phyloP scores from a whole-genome alignment of 108 stramenopile species.

The Nannochloropsis salina region DNA sequence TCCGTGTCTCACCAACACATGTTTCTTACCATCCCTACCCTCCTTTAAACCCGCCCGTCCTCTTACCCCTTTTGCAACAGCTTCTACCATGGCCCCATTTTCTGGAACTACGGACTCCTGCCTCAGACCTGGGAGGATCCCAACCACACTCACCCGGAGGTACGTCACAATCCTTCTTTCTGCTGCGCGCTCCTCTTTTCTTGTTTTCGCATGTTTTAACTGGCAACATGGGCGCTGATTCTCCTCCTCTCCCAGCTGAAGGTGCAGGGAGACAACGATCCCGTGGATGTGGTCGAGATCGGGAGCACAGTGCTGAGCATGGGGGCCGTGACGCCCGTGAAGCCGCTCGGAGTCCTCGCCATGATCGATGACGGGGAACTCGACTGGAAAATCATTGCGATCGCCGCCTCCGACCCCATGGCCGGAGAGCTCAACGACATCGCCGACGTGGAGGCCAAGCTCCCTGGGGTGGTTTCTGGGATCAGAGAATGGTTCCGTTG shows the following conservation, averaged over 20 bases:
- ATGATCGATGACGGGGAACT: constrained; percentile 99
- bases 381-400: constrained; percentile 98
- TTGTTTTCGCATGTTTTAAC: too few species aligned
- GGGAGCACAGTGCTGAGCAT: constrained; percentile 63
- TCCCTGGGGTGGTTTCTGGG: constrained; percentile 72
- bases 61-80: neutral
- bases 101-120: constrained; percentile 97
- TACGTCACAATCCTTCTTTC: constrained; percentile 30
- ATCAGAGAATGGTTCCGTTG: constrained; percentile 98
- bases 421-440: constrained; percentile 90
- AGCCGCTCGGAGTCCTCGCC: constrained; percentile 91
- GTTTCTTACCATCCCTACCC: neutral
- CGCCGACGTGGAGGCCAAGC: constrained; percentile 77
- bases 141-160: constrained; percentile 73
- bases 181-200: neutral
- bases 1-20: neutral
- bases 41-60: neutral
- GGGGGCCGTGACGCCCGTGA: constrained; percentile 86
- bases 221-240: too few species aligned
- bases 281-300: constrained; percentile 98
- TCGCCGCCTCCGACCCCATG: constrained; percentile 85
- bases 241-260: constrained; percentile 45
- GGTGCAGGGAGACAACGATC: constrained; percentile 94
- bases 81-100: constrained; percentile 85
- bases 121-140: constrained; percentile 99